Base-by-base conservation (phyloP, 2,329 filamentous ascomycete species). In the Orbilia ellipsospora region DNA sequence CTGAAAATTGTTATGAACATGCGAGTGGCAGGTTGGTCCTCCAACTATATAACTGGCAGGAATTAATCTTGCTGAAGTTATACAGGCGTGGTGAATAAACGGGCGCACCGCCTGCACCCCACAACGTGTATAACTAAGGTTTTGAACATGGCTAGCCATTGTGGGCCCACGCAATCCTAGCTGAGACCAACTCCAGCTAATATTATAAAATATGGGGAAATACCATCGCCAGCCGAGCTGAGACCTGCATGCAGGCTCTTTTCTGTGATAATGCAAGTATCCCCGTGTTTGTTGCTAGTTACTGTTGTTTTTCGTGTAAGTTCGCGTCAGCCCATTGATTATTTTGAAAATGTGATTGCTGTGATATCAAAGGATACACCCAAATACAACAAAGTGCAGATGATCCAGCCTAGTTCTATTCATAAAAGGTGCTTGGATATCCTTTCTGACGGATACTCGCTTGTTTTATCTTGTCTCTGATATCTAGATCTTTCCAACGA, bases 21-120 rank as follows among this genome's bases (percentile, higher is more conserved):
- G 54, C 28, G 54, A 45, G 6, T 59, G 54, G 40, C 20, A 59
- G 55, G 55, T 59, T 59, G 55, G 55, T 26, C 26, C 36, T 45
- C 55, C 40, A 59, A 59, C 40, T 13, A 48, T 48, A 6, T 48
- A 48, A 48, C 44, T 13, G 13, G 44, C 13, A 48, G 44, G 16
- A n/a, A 48, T 48, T 6, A 1, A 48, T 48, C 13, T n/a, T 48
- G 2, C 44, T 48, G 31, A 36, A 10, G 31, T 36, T 6, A 36
- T 36, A 48, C 44, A 10, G 44, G 44, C 16, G 12, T 52, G 48
- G 48, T 15, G 48, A 52, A 52, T 52, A 52, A 52, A 18, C 4
- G 23, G 23, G 2, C 4, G 23, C 16, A 18, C 18, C 16, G 8
- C 44, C 44, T 48, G 42, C n/a, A 18, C 44, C 16, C 13, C 13